These are phyloP conservation scores for Eucalyptus lansdowneana DNA, from an alignment of 345 rosid genomes.

Conservation along the genomic window DNA sequence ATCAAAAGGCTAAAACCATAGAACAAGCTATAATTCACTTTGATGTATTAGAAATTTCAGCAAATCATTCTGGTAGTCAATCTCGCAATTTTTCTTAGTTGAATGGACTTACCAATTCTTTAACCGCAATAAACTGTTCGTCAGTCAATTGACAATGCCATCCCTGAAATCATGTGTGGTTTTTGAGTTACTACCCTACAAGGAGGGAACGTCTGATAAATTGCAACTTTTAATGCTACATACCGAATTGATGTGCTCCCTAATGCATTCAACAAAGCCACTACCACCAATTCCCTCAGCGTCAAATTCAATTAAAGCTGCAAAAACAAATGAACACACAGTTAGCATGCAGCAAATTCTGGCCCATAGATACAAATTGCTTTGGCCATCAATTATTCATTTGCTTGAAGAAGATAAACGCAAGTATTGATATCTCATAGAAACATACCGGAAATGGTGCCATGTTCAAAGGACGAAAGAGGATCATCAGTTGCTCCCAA, in stretches of 20 bases:
- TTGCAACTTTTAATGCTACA: slow-evolving; percentile 5
- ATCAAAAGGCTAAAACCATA: background rate
- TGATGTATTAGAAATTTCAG: background rate
- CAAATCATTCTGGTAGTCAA: background rate
- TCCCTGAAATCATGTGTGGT: slow-evolving; percentile 46
- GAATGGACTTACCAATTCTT: slow-evolving; percentile 72
- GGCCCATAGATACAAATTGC: background rate
- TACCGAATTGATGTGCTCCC: slow-evolving; percentile 94
- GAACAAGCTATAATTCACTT: background rate
- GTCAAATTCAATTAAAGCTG: slow-evolving; percentile 98
- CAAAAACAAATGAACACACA: slow-evolving; percentile 9
- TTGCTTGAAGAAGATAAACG: background rate
- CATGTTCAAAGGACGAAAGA: slow-evolving; percentile 97
- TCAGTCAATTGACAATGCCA: slow-evolving; percentile 83
- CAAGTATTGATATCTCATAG: background rate
- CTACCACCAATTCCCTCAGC: slow-evolving; percentile 99
- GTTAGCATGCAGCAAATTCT: background rate
- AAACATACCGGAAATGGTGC: slow-evolving; percentile 84
- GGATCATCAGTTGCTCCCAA: slow-evolving; percentile 91
- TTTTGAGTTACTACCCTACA: slow-evolving; percentile 9
- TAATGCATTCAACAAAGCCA: slow-evolving; percentile 94
- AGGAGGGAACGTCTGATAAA: background rate
- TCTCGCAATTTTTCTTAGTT: background rate
- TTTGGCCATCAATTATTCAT: background rate
- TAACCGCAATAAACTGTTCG: slow-evolving; percentile 96